Conservation (phyloP, 495 filamentous ascomycete genomes). For the Cercophora scortea region DNA sequence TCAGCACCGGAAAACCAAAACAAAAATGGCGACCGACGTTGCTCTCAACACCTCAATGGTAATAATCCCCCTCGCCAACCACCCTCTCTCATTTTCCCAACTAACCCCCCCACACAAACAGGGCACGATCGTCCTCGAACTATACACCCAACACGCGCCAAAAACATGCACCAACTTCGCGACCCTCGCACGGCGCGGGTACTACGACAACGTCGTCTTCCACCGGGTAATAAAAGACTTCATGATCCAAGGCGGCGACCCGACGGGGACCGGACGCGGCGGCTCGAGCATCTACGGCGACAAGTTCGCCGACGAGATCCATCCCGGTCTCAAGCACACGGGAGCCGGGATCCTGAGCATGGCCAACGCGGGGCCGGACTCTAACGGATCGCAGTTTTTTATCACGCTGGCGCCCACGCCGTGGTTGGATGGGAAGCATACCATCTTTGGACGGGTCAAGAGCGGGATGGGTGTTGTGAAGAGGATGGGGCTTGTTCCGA, state of each 20-base stretch:
- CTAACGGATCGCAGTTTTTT: constrained; percentile 85
- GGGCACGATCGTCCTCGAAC: constrained; percentile 82
- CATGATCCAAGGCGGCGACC: constrained; percentile 96
- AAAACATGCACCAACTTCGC: constrained; percentile 84
- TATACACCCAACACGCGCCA: constrained; percentile 53
- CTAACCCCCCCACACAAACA: constrained; percentile 12
- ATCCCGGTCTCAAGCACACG: constrained; percentile 71
- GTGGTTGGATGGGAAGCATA: constrained; percentile 96
- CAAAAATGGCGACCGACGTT: constrained; percentile 1
- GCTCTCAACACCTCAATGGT: constrained; percentile 15
- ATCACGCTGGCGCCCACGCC: constrained; percentile 92
- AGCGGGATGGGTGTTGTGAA: constrained; percentile 74
- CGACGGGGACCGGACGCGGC: constrained; percentile 90
- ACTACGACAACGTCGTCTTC: constrained; percentile 80
- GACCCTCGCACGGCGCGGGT: constrained; percentile 68
- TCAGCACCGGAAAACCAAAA: neutral
- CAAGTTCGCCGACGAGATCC: constrained; percentile 91
- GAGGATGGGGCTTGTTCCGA: constrained; percentile 88
- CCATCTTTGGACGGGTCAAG: constrained; percentile 92
- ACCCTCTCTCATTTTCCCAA: neutral
- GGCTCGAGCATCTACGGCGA: constrained; percentile 87
- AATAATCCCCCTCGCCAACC: neutral
- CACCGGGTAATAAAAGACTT: constrained; percentile 94
- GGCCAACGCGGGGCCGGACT: constrained; percentile 92
- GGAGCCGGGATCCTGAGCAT: constrained; percentile 90